Evolutionary conservation across 805 yeast genomes (phyloP), one percentile per base, ranked within the genome.

Genomic region (Sungouiozyma ichnusensis): DNA sequence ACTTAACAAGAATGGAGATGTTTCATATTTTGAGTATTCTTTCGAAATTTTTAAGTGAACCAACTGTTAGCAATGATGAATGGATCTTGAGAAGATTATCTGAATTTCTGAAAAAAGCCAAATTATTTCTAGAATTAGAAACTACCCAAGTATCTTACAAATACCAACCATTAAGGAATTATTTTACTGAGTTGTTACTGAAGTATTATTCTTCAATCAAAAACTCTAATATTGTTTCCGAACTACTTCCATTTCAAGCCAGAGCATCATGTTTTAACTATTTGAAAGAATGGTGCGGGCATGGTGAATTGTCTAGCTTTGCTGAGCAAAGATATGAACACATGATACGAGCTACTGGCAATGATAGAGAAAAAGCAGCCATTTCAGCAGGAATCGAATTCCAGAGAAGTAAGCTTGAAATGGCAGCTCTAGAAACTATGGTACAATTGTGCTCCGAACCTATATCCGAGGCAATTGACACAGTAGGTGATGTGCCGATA

Each of bases 241-340:
- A 68, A 33, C 79, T 88, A 76, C 66, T 88, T n/a, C 90, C 94
- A 1, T 87, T 88, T 58, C 86, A 81, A 49, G 90, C 87, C 2
- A 68, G 96, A 41, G 77, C 83, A 24, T 81, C 85, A 2, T 83
- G 94, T 47, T 88, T 86, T 64, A 76, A 79, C 37, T 81, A 76
- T 53, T 66, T 92, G 43, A 88, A 84, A 49, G 94, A 85, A 57
- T 92, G 99, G 99, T 87, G 96, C 59, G 95, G 94, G 0, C 77
- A 76, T 60, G 97, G 97, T 2, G 79, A 76, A 40, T 68, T 77
- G 18, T 71, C 76, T 7, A 55, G 68, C 1, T 54, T 79, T 2
- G 74, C 86, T 2, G 77, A 76, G 24, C 82, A 81, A 35, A 68
- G 96, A 36, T 86, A 86, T 48, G 57, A 65, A 3, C 50, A 62